These are phyloP conservation scores for Arabis hirsuta DNA, from an alignment of 345 rosid species.

Conservation along the genomic window DNA sequence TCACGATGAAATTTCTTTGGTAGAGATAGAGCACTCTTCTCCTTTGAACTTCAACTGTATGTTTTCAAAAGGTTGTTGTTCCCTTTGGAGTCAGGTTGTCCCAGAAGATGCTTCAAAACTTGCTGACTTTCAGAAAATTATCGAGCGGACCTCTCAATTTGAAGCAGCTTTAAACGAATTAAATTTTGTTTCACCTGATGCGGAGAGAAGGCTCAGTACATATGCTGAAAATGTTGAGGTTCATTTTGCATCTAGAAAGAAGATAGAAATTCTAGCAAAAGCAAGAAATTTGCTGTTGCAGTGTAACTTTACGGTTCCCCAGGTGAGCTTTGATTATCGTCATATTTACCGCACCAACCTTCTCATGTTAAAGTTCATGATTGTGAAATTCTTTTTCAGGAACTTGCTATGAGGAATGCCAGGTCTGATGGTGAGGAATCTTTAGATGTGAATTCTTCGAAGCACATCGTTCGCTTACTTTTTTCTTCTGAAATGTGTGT, in stretches of 20 bases:
- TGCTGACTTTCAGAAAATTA: slow-evolving; percentile 80
- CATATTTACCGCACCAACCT: slow-evolving; percentile 8
- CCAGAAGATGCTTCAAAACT: slow-evolving; percentile 95
- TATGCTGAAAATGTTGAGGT: slow-evolving; percentile 92
- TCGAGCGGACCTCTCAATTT: slow-evolving; percentile 69
- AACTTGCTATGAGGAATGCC: slow-evolving; percentile 46
- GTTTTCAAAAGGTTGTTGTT: slow-evolving; percentile 26
- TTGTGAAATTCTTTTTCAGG: slow-evolving; percentile 53
- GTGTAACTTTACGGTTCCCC: slow-evolving; percentile 76
- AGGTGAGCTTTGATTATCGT: slow-evolving; percentile 53
- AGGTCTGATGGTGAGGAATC: slow-evolving; percentile 41
- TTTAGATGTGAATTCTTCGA: slow-evolving; percentile 44
- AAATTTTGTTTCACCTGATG: slow-evolving; percentile 72
- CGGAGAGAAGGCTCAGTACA: slow-evolving; percentile 73
- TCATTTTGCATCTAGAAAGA: slow-evolving; percentile 92
- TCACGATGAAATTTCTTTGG: slow-evolving; percentile 15
- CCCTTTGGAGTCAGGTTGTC: slow-evolving; percentile 64
- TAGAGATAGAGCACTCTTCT: slow-evolving; percentile 23
- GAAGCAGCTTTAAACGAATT: slow-evolving; percentile 69
- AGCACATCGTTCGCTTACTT: slow-evolving; percentile 70
- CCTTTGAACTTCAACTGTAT: slow-evolving; percentile 6
- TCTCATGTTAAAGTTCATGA: slow-evolving; percentile 26
- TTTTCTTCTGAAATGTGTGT: slow-evolving; percentile 78
- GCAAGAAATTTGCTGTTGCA: slow-evolving; percentile 81
- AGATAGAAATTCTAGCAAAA: slow-evolving; percentile 79